Percentiles rank a stretch among this genome's conserved stretches.
These are phyloP conservation scores for Cercospora zeina DNA, from an alignment of 2,329 filamentous ascomycete genomes.

Conservation along the genomic window DNA sequence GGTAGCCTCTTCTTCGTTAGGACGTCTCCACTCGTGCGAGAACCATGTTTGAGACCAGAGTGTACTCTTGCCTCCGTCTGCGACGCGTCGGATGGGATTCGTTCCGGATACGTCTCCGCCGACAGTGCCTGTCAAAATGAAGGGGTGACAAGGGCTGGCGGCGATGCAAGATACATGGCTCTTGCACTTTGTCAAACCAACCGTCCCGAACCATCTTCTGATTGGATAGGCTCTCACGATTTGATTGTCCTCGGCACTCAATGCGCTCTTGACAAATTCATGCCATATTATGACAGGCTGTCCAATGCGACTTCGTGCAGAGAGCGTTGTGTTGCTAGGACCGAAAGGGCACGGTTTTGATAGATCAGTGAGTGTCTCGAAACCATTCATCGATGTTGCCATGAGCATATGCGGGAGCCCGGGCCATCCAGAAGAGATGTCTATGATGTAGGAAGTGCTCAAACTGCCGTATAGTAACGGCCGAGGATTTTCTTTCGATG, in stretches of 20 bases:
- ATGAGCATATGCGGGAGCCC: slow-evolving; percentile 55
- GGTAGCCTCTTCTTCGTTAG: slow-evolving; percentile 26
- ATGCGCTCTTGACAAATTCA: slow-evolving; percentile 56
- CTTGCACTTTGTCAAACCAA: slow-evolving; percentile 43
- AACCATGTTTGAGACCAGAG: slow-evolving; percentile 60
- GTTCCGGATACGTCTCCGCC: slow-evolving; percentile 54
- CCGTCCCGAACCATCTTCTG: slow-evolving; percentile 54
- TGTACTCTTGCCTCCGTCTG: slow-evolving; percentile 51
- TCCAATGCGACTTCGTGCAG: slow-evolving; percentile 54
- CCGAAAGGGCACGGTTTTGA: slow-evolving; percentile 49
- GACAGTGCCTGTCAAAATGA: slow-evolving; percentile 54
- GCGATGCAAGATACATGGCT: slow-evolving; percentile 46
- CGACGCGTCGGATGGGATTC: slow-evolving; percentile 55
- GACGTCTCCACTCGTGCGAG: slow-evolving; percentile 55
- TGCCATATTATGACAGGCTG: slow-evolving; percentile 54
- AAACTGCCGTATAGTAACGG: slow-evolving; percentile 49
- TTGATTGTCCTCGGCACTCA: slow-evolving; percentile 58
- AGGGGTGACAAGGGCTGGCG: slow-evolving; percentile 57
- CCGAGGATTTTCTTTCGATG: slow-evolving; percentile 32
- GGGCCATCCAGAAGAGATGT: slow-evolving; percentile 55
- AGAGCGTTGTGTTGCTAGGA: slow-evolving; percentile 47
- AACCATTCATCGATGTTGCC: slow-evolving; percentile 57
- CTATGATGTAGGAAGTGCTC: slow-evolving; percentile 51
- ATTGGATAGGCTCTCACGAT: slow-evolving; percentile 52
- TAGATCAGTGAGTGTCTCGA: slow-evolving; percentile 57